Percentiles rank a stretch among this genome's conserved stretches.
These are phyloP conservation scores for Borovskyia barvae DNA, from an alignment of 208 protist genomes.

Conservation along the genomic window DNA sequence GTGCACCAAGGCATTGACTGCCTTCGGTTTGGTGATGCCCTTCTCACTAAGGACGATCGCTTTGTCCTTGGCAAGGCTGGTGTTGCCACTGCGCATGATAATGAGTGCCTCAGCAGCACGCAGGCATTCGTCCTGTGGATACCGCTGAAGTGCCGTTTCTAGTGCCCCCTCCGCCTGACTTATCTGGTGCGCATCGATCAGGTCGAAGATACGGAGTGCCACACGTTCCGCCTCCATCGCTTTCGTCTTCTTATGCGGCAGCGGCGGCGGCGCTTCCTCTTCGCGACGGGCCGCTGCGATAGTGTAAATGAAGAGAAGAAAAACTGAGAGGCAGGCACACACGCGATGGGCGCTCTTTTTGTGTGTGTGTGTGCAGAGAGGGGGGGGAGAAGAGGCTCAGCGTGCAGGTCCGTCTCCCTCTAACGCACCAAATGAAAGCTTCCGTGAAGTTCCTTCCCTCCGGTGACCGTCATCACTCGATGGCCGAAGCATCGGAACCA, in stretches of 20 bases:
- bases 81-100: conserved; percentile 34
- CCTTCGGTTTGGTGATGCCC: conserved; percentile 47
- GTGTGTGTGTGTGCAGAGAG: background rate
- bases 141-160: conserved; percentile 58
- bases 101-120: conserved; percentile 59
- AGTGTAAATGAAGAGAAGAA: too few species aligned
- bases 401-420: too few species aligned
- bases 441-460: too few species aligned
- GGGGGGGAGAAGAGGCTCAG: background rate
- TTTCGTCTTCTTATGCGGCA: background rate
- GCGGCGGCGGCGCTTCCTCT: background rate
- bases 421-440: background rate
- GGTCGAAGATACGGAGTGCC: conserved; percentile 56
- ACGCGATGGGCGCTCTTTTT: too few species aligned
- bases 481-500: too few species aligned
- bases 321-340: too few species aligned
- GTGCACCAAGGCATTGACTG: conserved; percentile 63
- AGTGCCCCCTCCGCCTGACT: conserved; percentile 60
- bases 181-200: conserved; percentile 57
- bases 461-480: too few species aligned
- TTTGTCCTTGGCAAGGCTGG: conserved; percentile 35
- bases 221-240: conserved; percentile 51
- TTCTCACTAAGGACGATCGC: conserved; percentile 44
- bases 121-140: conserved; percentile 53
- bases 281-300: too few species aligned